Percentiles rank a stretch among this genome's conserved stretches.
These are phyloP conservation scores for Stenogyne calaminthoides DNA, from an alignment of 305 asterid genomes.

Conservation along the genomic window DNA sequence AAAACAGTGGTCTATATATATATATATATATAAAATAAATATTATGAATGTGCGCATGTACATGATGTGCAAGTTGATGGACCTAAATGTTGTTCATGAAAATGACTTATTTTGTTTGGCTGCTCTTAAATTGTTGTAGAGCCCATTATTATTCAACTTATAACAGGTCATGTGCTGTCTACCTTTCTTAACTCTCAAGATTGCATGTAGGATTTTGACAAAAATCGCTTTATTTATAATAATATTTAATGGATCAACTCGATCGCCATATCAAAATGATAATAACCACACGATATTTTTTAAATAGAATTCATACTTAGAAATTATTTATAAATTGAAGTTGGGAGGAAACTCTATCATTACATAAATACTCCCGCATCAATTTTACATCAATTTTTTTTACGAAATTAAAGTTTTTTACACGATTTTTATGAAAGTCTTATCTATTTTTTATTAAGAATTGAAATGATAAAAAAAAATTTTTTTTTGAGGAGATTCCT, in stretches of 20 bases:
- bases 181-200: constrained; percentile 18
- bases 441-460: no score
- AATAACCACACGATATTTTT: no score
- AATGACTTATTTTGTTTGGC: constrained; percentile 22
- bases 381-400: no score
- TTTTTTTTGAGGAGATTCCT: no score
- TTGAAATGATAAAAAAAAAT: no score
- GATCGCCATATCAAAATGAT: background rate
- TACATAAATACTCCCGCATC: no score
- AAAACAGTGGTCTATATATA: constrained; percentile 1
- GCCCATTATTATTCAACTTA: constrained; percentile 22
- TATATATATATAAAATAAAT: background rate
- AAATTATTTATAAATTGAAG: no score
- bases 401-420: no score
- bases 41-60: background rate
- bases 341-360: no score
- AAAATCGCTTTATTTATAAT: background rate
- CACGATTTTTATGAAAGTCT: no score
- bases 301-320: no score
- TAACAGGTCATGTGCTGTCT: background rate
- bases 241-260: background rate
- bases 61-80: constrained; percentile 27
- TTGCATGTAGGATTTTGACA: background rate
- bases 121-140: constrained; percentile 1
- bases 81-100: constrained; percentile 27